phyloP scores from a whole-genome alignment of 2,329 filamentous ascomycete genomes.

The Venturiaceae sp. region DNA sequence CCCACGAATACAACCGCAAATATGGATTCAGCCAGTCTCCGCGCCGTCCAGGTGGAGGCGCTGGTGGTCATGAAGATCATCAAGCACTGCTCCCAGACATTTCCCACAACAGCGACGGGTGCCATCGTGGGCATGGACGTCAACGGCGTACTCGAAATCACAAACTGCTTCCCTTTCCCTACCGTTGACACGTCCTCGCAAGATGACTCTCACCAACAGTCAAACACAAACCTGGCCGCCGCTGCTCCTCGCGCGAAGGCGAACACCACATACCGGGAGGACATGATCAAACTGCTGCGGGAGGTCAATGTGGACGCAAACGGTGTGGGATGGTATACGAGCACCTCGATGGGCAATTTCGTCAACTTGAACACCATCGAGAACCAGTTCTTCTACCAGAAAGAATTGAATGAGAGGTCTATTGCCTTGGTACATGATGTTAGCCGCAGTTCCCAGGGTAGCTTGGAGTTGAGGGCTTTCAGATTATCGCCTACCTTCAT shows the following conservation, averaged over 20 bases:
- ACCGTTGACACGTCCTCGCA: constrained; percentile 51
- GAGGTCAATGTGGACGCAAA: constrained; percentile 99
- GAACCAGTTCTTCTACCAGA: constrained; percentile 97
- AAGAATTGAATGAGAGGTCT: constrained; percentile 72
- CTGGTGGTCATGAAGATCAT: constrained; percentile 98
- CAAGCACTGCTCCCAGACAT: constrained; percentile 82
- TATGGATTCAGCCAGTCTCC: constrained; percentile 34
- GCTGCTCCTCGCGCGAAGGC: constrained; percentile 87
- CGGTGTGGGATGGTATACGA: constrained; percentile 97
- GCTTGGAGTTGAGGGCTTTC: constrained; percentile 83
- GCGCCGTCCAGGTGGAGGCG: constrained; percentile 88
- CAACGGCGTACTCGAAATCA: constrained; percentile 73
- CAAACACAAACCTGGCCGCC: constrained; percentile 60
- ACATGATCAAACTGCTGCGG: constrained; percentile 94
- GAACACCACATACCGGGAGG: constrained; percentile 79
- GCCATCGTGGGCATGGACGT: constrained; percentile 90
- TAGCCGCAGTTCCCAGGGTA: constrained; percentile 87
- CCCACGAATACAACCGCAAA: not conserved
- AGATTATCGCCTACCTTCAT: constrained; percentile 81
- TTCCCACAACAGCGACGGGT: constrained; percentile 83
- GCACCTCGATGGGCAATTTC: constrained; percentile 97
- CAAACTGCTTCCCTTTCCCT: constrained; percentile 92
- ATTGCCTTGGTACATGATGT: constrained; percentile 91
- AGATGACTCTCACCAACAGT: constrained; percentile 58
- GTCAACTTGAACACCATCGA: constrained; percentile 91